Conservation (phyloP, 2,329 filamentous ascomycete species). For the Diaporthe australafricana region DNA sequence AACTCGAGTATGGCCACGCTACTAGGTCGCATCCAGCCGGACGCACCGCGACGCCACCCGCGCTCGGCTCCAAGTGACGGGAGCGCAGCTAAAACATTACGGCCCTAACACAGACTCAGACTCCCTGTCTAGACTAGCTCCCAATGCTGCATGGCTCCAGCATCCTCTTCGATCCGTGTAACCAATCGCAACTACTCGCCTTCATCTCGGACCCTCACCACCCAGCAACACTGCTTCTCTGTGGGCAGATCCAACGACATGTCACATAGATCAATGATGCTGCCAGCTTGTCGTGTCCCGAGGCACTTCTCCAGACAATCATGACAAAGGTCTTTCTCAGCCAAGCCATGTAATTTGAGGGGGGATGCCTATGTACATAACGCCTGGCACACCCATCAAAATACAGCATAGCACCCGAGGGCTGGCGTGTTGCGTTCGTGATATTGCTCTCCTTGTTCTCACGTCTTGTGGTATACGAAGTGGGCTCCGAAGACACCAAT, state of each 20-base stretch:
- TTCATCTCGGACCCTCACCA: slow-evolving; percentile 15
- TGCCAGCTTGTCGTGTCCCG: not conserved
- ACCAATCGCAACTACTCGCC: slow-evolving; percentile 17
- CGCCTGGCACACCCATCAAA: not conserved
- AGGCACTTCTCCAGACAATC: not conserved
- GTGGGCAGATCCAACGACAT: not conserved
- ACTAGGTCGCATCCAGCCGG: not conserved
- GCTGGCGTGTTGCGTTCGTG: not conserved
- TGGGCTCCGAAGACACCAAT: not conserved
- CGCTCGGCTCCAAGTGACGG: slow-evolving; percentile 9
- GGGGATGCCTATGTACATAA: not conserved
- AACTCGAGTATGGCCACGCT: no score
- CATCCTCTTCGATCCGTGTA: slow-evolving; percentile 22
- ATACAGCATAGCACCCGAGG: no score
- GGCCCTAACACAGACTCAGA: slow-evolving; percentile 8
- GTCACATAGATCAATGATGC: slow-evolving; percentile 13
- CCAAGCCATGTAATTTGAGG: not conserved
- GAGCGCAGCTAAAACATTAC: slow-evolving; percentile 1
- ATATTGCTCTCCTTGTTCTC: not conserved
- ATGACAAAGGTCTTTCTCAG: slow-evolving; percentile 21
- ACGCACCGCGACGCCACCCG: not conserved
- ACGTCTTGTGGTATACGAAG: not conserved
- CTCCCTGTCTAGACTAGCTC: slow-evolving; percentile 24
- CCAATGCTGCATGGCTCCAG: slow-evolving; percentile 18
- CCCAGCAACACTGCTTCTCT: not conserved